These are phyloP conservation scores for Phytopythium delawarense DNA, from an alignment of 352 stramenopile genomes.

Conservation along the genomic window DNA sequence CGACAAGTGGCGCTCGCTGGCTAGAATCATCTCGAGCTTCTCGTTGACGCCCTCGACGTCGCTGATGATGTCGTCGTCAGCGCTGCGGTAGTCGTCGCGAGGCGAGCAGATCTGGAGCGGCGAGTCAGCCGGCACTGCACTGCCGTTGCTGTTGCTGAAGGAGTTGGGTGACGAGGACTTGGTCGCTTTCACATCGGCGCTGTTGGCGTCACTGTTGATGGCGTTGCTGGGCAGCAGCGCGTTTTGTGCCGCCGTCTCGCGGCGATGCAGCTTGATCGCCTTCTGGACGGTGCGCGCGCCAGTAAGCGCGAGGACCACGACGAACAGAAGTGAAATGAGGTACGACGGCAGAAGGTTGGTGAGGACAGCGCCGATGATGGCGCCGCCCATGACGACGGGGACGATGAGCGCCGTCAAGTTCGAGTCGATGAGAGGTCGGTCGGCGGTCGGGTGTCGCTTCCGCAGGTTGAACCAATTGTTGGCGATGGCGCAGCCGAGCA, in stretches of 20 bases:
- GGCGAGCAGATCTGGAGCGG: too few species aligned
- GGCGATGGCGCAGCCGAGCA: slow-evolving; percentile 55
- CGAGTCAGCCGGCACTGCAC: too few species aligned
- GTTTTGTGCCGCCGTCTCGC: too few species aligned
- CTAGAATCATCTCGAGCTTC: too few species aligned
- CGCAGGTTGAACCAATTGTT: slow-evolving; percentile 63
- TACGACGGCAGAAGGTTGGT: slow-evolving; percentile 63
- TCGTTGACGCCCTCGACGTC: too few species aligned
- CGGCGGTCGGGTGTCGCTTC: slow-evolving; percentile 48
- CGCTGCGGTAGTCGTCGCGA: too few species aligned
- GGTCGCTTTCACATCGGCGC: slow-evolving; percentile 3
- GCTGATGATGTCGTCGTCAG: too few species aligned
- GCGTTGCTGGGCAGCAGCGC: too few species aligned
- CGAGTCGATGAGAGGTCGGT: slow-evolving; percentile 51
- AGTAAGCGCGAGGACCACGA: slow-evolving; percentile 31
- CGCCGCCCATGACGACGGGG: slow-evolving; percentile 49
- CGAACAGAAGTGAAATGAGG: slow-evolving; percentile 51
- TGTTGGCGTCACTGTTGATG: too few species aligned
- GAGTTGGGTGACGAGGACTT: too few species aligned
- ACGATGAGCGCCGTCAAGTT: slow-evolving; percentile 56
- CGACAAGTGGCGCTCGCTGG: too few species aligned
- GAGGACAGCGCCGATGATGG: slow-evolving; percentile 51
- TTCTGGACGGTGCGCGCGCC: slow-evolving; percentile 26
- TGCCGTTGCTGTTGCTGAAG: too few species aligned
- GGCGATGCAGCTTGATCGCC: slow-evolving; percentile 15